Evolutionary conservation across 139 green algal genomes (phyloP), one percentile per base, ranked within the genome.

Genomic region (Astrephomene gubernaculifera): DNA sequence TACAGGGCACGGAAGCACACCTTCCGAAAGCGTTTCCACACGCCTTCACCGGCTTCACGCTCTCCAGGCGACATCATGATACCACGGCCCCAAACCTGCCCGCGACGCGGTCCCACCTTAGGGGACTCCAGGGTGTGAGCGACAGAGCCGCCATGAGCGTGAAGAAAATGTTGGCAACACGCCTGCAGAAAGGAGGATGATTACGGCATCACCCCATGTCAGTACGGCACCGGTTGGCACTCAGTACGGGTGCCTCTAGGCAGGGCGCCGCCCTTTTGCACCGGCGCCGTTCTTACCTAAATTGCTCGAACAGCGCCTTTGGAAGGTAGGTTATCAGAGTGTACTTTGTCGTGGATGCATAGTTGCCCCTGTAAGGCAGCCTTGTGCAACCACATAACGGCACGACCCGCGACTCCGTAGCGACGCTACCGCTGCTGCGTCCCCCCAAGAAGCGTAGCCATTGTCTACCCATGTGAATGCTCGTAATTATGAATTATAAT

Each of bases 151-250:
- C 93, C 33, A 94, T 86, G n/a, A 93, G 49, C 4, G 91, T 91
- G 81, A 96, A 96, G 82, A 95, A 96, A 1, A 93, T 76, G 72
- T 96, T 96, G 45, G 93, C 93, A 0, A 96, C 83, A 27, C 93
- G 90, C 80, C 92, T 91, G 73, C 38, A 43, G 38, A n/a, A n/a
- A n/a, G n/a, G n/a, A n/a, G n/a, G n/a, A n/a, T n/a, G n/a, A n/a
- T n/a, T n/a, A n/a, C n/a, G n/a, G n/a, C n/a, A n/a, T n/a, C n/a
- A n/a, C n/a, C n/a, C n/a, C n/a, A n/a, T 25, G 49, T 17, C 49
- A 57, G 49, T 57, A 57, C 49, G 35, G 45, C 3, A 22, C 35
- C 35, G 35, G n/a, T n/a, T n/a, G n/a, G n/a, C n/a, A n/a, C n/a
- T n/a, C n/a, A n/a, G n/a, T n/a, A n/a, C n/a, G n/a, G n/a, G n/a